Conservation (phyloP, 148 eudicot species). For the Spergularia bocconei region DNA sequence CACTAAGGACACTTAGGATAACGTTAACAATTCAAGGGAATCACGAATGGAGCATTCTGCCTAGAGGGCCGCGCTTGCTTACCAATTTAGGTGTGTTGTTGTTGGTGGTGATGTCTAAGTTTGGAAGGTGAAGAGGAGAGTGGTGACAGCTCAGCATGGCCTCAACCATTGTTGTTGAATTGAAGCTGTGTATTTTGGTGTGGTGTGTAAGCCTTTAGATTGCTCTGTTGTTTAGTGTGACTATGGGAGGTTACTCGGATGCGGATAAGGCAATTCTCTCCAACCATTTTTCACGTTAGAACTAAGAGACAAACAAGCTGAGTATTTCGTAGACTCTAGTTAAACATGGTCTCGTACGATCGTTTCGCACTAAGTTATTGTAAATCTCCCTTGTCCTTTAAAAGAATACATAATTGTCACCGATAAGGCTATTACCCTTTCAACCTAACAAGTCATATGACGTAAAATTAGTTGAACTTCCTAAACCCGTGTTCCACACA, state of each 20-base stretch:
- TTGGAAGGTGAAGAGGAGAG: slow-evolving; percentile 32
- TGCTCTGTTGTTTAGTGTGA: background rate
- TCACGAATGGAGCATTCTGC: background rate
- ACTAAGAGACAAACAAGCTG: background rate
- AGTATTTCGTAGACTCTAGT: no score
- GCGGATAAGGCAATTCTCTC: slow-evolving; percentile 38
- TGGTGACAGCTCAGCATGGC: slow-evolving; percentile 36
- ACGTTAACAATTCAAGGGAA: background rate
- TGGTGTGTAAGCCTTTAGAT: background rate
- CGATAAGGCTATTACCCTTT: no score
- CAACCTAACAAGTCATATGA: no score
- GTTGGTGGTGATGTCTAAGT: slow-evolving; percentile 17
- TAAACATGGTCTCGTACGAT: no score
- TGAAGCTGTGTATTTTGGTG: background rate
- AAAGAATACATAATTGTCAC: no score
- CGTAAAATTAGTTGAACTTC: no score
- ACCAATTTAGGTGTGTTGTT: slow-evolving; percentile 17
- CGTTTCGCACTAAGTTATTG: no score
- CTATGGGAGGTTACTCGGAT: background rate
- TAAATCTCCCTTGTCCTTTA: no score
- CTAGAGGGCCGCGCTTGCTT: no score
- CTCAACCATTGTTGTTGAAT: slow-evolving; percentile 33
- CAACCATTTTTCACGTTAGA: slow-evolving; percentile 7
- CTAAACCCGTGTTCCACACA: no score
- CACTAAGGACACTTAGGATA: background rate